A percentile compares a stretch with the other conserved stretches of the same genome.
Evolutionary conservation across 192 early-diverging fungal species (phyloP).

Genomic region (Obelidium mucronatum): DNA sequence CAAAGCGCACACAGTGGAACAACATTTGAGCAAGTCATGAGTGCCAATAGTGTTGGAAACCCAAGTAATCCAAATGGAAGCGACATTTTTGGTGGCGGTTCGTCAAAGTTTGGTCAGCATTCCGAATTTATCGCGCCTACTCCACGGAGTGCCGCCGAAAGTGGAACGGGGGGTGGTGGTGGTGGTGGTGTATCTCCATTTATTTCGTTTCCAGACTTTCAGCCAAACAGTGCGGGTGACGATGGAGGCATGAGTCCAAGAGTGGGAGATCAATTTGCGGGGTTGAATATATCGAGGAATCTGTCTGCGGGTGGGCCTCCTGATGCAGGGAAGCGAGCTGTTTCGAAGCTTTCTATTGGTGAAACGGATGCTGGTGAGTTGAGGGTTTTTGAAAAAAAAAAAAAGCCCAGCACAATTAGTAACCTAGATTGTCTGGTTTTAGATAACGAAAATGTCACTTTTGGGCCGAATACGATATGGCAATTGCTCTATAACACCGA

Average conservation of each 20-base stretch:
- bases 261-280: constrained; percentile 1
- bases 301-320: neutral
- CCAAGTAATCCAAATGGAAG: too few species aligned
- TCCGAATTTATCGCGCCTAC: neutral
- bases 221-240: neutral
- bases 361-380: constrained; percentile 22
- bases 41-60: too few species aligned
- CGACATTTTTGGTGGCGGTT: too few species aligned
- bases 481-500: constrained; percentile 33
- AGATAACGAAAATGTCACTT: constrained; percentile 19
- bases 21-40: too few species aligned
- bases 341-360: constrained; percentile 21
- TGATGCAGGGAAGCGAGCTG: neutral
- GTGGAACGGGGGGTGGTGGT: too few species aligned
- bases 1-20: too few species aligned
- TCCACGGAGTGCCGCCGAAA: constrained; percentile 6
- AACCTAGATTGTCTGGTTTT: neutral
- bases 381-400: too few species aligned
- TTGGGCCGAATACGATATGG: neutral
- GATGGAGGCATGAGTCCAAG: neutral
- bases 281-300: constrained; percentile 5
- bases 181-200: too few species aligned
- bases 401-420: too few species aligned
- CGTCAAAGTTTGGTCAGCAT: neutral
- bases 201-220: neutral